Base-by-base conservation (phyloP, 2,329 filamentous ascomycete genomes). In the Curvularia sp. region DNA sequence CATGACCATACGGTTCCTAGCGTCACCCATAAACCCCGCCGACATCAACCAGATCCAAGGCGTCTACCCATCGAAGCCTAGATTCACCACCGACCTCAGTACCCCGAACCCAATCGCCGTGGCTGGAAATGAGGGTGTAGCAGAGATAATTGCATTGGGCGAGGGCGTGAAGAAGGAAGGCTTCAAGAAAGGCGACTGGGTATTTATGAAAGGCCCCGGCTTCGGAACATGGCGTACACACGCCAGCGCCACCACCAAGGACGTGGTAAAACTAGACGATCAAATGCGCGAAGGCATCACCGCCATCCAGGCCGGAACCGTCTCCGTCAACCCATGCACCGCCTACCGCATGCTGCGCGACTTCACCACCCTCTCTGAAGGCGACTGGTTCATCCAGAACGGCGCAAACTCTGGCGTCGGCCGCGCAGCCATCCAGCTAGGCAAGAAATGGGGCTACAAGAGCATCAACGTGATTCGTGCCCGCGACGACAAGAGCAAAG, bases 41-140 rank as follows among this genome's bases (percentile, higher is more conserved):
- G 95, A 99, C 80, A 91, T 99, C 78, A 99, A 99, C 83, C 94
- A 94, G 71, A 91, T 99, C 72, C 95, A 99, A 82, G 95, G 95
- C 65, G 93, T 94, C 4, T 99, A 99, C 81, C 94, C 94, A 61
- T 88, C 88, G 46, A 92, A 92, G 75, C 93, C 93, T 0, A 82
- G 85, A 44, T 93, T 96, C 78, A 88, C 87, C 18, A 88, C 88
- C 5, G 79, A 86, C 1, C 86, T 99, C 54, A 91, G 93, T 56
- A 97, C 93, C 0, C 66, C 87, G 0, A 82, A 88, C 24, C 92
- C 93, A 2, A 86, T 90, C 7, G 91, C 92, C 1, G 86, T 95
- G 1, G 90, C 88, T 1, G 93, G 93, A 26, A 98, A 97, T 75
- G 96, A 99, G 77, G 96, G 91, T 47, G 92, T 94, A 41, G 96